A percentile compares a stretch with the other conserved stretches of the same genome.
These are phyloP conservation scores for Nemophila menziesii DNA, from an alignment of 257 asterid genomes.

Conservation along the genomic window DNA sequence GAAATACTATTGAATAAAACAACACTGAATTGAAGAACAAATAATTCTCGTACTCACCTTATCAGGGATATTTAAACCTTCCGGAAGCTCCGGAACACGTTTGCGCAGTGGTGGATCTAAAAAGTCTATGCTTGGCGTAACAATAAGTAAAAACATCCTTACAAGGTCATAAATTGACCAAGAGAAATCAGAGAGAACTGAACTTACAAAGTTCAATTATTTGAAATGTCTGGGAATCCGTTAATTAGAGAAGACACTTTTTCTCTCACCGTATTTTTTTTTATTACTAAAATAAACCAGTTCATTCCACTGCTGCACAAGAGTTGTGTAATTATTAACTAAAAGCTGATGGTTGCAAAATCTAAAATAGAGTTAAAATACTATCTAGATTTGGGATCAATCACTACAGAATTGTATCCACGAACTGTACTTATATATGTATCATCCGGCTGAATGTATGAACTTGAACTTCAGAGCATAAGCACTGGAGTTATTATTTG, in stretches of 20 bases:
- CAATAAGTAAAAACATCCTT: neutral
- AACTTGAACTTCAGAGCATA: no score
- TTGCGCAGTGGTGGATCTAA: constrained; percentile 65
- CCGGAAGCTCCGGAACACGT: constrained; percentile 68
- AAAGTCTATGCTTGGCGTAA: constrained; percentile 52
- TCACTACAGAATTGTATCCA: constrained; percentile 43
- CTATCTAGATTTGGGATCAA: constrained; percentile 61
- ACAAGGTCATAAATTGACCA: neutral
- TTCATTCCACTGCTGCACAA: constrained; percentile 79
- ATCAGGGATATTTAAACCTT: constrained; percentile 51
- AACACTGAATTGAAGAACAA: no score
- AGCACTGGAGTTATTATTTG: no score
- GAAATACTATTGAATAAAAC: neutral
- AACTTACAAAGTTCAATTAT: constrained; percentile 66
- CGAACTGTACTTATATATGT: no score
- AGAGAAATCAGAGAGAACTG: neutral
- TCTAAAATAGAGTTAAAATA: no score
- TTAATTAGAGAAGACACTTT: constrained; percentile 47
- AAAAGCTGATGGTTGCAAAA: neutral
- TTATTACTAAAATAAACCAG: constrained; percentile 65
- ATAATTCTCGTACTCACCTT: constrained; percentile 37
- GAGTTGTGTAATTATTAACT: constrained; percentile 10
- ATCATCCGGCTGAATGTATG: no score
- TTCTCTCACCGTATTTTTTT: constrained; percentile 44
- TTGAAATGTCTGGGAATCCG: constrained; percentile 40